Evolutionary conservation across 2,329 filamentous ascomycete species (phyloP).

Genomic region (Penicillium sp.): DNA sequence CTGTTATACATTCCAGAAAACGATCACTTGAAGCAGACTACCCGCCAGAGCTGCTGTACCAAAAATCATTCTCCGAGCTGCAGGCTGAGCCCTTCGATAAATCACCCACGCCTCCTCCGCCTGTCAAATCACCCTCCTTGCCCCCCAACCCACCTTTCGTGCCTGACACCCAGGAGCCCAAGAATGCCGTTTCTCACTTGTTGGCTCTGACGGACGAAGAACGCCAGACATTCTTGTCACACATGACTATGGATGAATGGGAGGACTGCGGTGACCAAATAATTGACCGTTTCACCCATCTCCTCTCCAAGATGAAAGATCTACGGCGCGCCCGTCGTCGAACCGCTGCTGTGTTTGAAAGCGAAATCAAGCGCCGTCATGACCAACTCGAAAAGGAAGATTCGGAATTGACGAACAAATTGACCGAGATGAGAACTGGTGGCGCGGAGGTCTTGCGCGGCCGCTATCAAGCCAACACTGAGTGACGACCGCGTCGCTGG

Average conservation of each 20-base stretch:
- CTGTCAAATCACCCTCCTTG: conserved; percentile 23
- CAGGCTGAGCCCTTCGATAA: conserved; percentile 50
- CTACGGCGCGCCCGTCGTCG: conserved; percentile 53
- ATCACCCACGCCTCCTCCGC: conserved; percentile 32
- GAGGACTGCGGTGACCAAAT: conserved; percentile 62
- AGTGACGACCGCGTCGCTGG: conserved; percentile 5
- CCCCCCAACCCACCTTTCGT: conserved; percentile 20
- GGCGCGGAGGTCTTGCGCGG: conserved; percentile 53
- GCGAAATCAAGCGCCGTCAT: conserved; percentile 53
- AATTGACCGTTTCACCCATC: conserved; percentile 51
- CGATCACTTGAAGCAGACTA: conserved; percentile 47
- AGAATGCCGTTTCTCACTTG: conserved; percentile 39
- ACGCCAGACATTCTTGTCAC: conserved; percentile 51
- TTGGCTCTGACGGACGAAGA: conserved; percentile 36
- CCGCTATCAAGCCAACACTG: conserved; percentile 28
- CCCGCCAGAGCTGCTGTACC: conserved; percentile 42
- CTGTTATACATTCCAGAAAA: conserved; percentile 29
- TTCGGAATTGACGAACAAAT: conserved; percentile 47
- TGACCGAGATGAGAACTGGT: conserved; percentile 53
- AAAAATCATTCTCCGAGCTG: conserved; percentile 49
- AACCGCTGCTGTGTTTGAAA: conserved; percentile 52
- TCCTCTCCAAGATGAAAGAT: conserved; percentile 51
- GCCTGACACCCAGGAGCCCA: conserved; percentile 21
- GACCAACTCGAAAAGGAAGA: conserved; percentile 49
- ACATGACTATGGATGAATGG: conserved; percentile 54